Evolutionary conservation across 352 stramenopile species (phyloP).

Genomic region (Globisporangium perplexum): DNA sequence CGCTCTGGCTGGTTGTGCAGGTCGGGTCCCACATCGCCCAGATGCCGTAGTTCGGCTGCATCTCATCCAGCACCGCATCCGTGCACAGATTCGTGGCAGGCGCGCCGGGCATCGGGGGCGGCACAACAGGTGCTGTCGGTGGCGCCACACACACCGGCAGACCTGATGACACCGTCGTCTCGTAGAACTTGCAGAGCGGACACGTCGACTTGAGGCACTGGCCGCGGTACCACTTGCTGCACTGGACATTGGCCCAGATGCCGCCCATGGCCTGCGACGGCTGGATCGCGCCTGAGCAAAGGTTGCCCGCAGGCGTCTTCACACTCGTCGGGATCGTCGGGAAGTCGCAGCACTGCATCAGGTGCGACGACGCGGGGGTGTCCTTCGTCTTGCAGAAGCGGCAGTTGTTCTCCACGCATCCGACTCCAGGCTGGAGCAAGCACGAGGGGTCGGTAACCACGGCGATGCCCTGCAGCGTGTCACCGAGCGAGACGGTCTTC

Average conservation of each 20-base stretch:
- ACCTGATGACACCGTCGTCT: background rate
- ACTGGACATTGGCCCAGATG: slow-evolving; percentile 13
- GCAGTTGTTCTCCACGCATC: slow-evolving; percentile 3
- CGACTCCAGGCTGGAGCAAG: background rate
- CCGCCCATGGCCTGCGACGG: slow-evolving; percentile 6
- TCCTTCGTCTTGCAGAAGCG: slow-evolving; percentile 12
- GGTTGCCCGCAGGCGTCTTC: slow-evolving; percentile 2
- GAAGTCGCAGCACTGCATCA: slow-evolving; percentile 6
- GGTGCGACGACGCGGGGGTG: slow-evolving; percentile 2
- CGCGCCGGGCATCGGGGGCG: background rate
- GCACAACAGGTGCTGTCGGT: background rate
- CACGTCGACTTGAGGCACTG: slow-evolving; percentile 8
- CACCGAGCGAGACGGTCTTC: background rate
- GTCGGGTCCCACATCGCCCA: slow-evolving; percentile 9
- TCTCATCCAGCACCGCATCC: slow-evolving; percentile 5
- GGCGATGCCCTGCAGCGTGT: slow-evolving; percentile 4
- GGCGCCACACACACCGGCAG: slow-evolving; percentile 3
- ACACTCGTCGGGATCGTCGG: slow-evolving; percentile 1
- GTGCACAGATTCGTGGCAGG: slow-evolving; percentile 7
- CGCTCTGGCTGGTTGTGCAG: slow-evolving; percentile 1
- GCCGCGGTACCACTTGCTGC: slow-evolving; percentile 7
- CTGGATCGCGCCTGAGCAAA: slow-evolving; percentile 3
- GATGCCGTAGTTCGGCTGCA: slow-evolving; percentile 7
- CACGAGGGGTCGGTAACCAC: slow-evolving; percentile 10
- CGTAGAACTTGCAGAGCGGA: slow-evolving; percentile 7